Evolutionary conservation across 164 flowering plant genomes (phyloP).

Genomic region (Magnolia officinalis): DNA sequence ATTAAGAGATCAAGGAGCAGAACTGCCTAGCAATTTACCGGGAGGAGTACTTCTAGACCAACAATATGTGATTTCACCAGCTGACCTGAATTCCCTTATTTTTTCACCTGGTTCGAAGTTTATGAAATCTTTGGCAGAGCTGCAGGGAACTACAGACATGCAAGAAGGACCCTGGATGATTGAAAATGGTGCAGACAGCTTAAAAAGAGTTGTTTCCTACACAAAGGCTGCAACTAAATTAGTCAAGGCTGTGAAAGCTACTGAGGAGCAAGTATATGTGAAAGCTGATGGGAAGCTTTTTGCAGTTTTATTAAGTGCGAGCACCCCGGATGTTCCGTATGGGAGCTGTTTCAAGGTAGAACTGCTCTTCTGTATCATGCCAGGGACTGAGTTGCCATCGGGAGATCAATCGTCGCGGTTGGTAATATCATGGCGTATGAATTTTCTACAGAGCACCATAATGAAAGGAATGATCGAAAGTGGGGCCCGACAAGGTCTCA

Average conservation of each 20-base stretch:
- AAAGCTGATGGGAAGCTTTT: slow-evolving; percentile 79
- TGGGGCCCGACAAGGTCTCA: slow-evolving; percentile 85
- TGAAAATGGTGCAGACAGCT: slow-evolving; percentile 53
- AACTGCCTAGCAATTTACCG: slow-evolving; percentile 60
- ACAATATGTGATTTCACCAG: slow-evolving; percentile 48
- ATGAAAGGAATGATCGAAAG: slow-evolving; percentile 93
- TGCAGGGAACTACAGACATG: slow-evolving; percentile 71
- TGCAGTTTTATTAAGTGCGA: slow-evolving; percentile 62
- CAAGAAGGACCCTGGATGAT: slow-evolving; percentile 68
- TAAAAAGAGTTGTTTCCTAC: slow-evolving; percentile 63
- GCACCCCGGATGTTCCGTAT: slow-evolving; percentile 87
- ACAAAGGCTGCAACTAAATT: slow-evolving; percentile 65
- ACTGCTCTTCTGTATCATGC: slow-evolving; percentile 69
- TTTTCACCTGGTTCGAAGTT: slow-evolving; percentile 71
- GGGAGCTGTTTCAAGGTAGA: slow-evolving; percentile 71
- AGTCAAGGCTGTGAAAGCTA: slow-evolving; percentile 73
- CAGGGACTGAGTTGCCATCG: slow-evolving; percentile 80
- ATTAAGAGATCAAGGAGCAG: slow-evolving; percentile 53
- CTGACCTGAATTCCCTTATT: slow-evolving; percentile 65
- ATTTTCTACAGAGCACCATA: slow-evolving; percentile 89
- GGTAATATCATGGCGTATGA: slow-evolving; percentile 84
- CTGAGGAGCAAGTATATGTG: slow-evolving; percentile 80
- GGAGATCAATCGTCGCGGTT: slow-evolving; percentile 69
- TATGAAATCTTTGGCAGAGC: slow-evolving; percentile 45
- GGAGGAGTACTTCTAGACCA: slow-evolving; percentile 82